Conservation (phyloP, 2,329 filamentous ascomycete genomes). For the Aureobasidium leucospermi region DNA sequence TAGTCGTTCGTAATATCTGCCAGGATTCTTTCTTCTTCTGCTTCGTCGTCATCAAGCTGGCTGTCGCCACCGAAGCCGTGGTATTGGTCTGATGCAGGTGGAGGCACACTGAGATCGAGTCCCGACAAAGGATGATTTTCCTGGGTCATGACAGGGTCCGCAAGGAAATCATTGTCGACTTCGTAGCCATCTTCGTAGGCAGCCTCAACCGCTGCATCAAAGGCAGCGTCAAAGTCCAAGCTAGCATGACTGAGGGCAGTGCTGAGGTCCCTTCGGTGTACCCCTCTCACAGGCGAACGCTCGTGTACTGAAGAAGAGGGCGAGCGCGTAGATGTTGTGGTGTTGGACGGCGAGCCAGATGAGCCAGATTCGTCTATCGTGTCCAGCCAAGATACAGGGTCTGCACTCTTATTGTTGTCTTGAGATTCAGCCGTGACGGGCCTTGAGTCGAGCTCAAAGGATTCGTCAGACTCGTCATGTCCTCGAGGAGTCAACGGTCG, state of each 20-base stretch:
- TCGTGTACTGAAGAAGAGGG: constrained; percentile 71
- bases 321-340: constrained; percentile 37
- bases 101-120: not conserved
- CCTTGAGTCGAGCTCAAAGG: constrained; percentile 4
- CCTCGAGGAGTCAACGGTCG: constrained; percentile 63
- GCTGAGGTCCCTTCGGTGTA: constrained; percentile 63
- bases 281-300: constrained; percentile 61
- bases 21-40: constrained; percentile 49
- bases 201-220: constrained; percentile 92
- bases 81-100: not conserved
- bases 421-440: not conserved
- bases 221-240: constrained; percentile 84
- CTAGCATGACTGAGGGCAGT: constrained; percentile 66
- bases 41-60: constrained; percentile 29
- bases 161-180: constrained; percentile 42
- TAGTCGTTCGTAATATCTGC: constrained; percentile 86
- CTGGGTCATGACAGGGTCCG: not conserved
- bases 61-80: not conserved
- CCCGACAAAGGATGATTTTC: not conserved
- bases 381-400: constrained; percentile 35
- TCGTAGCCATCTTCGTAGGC: constrained; percentile 91
- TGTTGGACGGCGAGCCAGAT: constrained; percentile 3
- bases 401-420: not conserved
- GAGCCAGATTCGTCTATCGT: constrained; percentile 76
- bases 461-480: constrained; percentile 23